Evolutionary conservation across 163 green algal species (phyloP).

Genomic region (Coccomyxa subellipsoidea): DNA sequence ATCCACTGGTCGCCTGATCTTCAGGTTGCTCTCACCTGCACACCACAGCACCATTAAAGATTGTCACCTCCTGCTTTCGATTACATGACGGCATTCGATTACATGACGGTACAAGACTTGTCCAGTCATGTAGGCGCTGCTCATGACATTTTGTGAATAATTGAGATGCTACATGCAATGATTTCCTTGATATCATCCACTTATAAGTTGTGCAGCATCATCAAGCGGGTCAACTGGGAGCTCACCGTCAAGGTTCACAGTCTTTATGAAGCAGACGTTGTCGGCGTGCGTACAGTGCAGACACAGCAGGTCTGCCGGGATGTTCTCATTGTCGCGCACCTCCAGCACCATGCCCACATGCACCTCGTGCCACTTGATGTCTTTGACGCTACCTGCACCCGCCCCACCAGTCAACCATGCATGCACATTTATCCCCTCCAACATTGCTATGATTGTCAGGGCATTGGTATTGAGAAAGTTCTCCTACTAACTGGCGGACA

Average conservation of each 20-base stretch:
- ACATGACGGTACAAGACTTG: no score
- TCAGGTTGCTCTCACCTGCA: constrained; percentile 69
- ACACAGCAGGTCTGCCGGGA: constrained; percentile 73
- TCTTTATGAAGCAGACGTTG: constrained; percentile 69
- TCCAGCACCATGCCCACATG: constrained; percentile 19
- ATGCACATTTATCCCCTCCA: not conserved
- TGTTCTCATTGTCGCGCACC: constrained; percentile 34
- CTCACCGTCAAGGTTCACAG: constrained; percentile 68
- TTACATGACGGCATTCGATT: no score
- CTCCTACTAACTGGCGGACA: no score
- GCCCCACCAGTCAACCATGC: not conserved
- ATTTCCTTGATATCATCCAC: no score
- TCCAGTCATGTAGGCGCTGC: no score
- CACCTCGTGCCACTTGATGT: constrained; percentile 22
- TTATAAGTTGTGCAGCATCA: not conserved
- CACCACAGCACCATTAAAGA: no score
- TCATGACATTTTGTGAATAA: not conserved
- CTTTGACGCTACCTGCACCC: constrained; percentile 5
- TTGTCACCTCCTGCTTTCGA: no score
- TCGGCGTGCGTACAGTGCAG: constrained; percentile 49
- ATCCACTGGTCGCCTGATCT: constrained; percentile 31
- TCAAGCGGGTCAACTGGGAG: not conserved
- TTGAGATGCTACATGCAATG: no score
- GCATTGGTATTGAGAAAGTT: no score
- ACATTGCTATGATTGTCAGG: not conserved